Conservation (phyloP, 441 rosid genomes). For the Aquilaria agallochum region DNA sequence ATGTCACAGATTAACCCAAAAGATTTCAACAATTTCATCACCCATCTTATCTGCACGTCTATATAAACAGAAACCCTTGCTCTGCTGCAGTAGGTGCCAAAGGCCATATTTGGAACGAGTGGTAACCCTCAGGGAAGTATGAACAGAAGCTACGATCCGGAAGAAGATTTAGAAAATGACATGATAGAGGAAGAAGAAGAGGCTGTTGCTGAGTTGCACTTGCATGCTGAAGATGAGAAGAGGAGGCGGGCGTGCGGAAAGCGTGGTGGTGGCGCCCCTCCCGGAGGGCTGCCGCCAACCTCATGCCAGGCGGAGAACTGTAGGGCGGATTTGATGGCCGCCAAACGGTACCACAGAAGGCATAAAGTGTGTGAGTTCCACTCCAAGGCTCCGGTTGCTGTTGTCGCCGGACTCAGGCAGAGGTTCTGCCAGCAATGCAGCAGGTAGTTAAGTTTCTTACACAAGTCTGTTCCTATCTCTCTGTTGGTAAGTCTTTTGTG, state of each 20-base stretch:
- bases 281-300: conserved; percentile 38
- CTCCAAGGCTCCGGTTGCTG: conserved; percentile 48
- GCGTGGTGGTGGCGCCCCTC: conserved; percentile 24
- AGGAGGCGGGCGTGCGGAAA: conserved; percentile 35
- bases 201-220: conserved; percentile 20
- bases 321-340: conserved; percentile 38
- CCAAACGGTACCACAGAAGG: conserved; percentile 60
- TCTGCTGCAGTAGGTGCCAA: conserved; percentile 31
- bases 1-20: too few relatives aligned
- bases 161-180: conserved; percentile 49
- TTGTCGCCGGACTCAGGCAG: conserved; percentile 49
- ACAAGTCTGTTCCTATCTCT: too few relatives aligned
- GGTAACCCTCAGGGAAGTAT: conserved; percentile 25
- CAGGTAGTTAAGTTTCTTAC: conserved; percentile 27
- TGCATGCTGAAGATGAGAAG: conserved; percentile 31
- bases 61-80: neutral
- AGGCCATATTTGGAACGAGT: conserved; percentile 20
- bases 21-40: neutral
- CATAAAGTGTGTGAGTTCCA: conserved; percentile 73
- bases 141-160: conserved; percentile 28
- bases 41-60: conserved; percentile 7
- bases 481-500: neutral
- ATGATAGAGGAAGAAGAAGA: conserved; percentile 52
- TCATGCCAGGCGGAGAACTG: conserved; percentile 56
- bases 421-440: conserved; percentile 79